Percentiles rank a stretch among this genome's conserved stretches.
Conservation (phyloP, 2,329 filamentous ascomycete species). For the Dichotomopilus funicola region DNA sequence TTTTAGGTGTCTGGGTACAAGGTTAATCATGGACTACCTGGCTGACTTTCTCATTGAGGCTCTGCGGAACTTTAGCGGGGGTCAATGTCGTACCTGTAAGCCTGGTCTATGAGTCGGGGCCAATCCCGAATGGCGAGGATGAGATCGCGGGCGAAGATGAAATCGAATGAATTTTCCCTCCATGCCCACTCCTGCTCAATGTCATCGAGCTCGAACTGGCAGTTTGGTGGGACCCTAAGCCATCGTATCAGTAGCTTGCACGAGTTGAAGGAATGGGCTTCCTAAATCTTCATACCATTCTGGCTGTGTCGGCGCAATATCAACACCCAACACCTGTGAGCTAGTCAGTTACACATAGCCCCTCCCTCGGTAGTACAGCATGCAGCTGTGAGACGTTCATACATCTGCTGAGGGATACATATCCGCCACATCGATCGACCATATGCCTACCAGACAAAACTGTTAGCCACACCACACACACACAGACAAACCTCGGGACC, state of each 20-base stretch:
- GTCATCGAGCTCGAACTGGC: conserved; percentile 33
- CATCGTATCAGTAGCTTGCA: background rate
- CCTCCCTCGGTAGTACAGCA: background rate
- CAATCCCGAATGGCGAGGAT: conserved; percentile 19
- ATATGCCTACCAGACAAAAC: conserved; percentile 23
- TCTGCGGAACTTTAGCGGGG: no score
- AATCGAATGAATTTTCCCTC: conserved; percentile 32
- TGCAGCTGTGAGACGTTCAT: background rate
- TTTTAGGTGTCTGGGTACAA: conserved; percentile 20
- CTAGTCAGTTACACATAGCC: background rate
- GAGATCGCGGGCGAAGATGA: conserved; percentile 30
- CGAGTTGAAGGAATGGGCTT: background rate
- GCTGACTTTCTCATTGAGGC: no score
- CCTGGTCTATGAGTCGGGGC: conserved; percentile 34
- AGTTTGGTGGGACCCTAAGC: conserved; percentile 30
- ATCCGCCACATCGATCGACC: conserved; percentile 28
- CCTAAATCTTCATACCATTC: conserved; percentile 22
- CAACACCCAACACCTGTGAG: conserved; percentile 36
- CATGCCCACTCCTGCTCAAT: conserved; percentile 32
- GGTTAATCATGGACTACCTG: no score
- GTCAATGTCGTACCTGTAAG: conserved; percentile 21
- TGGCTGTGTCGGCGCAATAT: conserved; percentile 47
- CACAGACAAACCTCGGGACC: conserved; percentile 10
- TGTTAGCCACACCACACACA: no score
- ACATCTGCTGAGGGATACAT: conserved; percentile 16